These are phyloP conservation scores for Penicillium digitatum DNA, from an alignment of 2,329 filamentous ascomycete species.

Conservation along the genomic window DNA sequence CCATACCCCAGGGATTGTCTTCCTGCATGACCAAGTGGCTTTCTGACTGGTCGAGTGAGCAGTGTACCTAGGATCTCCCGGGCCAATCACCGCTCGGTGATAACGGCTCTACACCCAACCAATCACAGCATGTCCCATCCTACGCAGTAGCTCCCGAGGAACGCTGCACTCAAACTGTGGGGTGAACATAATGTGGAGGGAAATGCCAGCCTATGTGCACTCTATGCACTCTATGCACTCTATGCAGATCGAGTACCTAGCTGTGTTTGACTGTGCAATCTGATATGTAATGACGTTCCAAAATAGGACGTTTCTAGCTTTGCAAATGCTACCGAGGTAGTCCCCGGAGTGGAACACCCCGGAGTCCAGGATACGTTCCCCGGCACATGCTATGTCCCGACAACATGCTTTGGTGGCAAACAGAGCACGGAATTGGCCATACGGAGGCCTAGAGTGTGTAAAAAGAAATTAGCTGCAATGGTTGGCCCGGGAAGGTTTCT, in stretches of 20 bases:
- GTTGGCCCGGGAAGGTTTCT: neutral
- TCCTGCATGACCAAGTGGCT: neutral
- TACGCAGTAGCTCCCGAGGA: conserved; percentile 20
- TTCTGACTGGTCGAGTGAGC: neutral
- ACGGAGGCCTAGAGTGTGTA: neutral
- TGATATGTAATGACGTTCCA: neutral
- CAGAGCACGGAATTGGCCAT: neutral
- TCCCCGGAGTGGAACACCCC: conserved; percentile 10
- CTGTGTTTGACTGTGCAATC: neutral
- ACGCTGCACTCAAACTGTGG: conserved; percentile 18
- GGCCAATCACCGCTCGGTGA: conserved; percentile 25
- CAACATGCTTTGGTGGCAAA: conserved; percentile 7
- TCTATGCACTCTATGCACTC: neutral
- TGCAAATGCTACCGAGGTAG: neutral
- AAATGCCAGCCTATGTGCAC: neutral
- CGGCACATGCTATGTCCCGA: conserved; percentile 15
- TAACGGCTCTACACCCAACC: conserved; percentile 19
- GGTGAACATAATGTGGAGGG: conserved; percentile 4
- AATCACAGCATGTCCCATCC: conserved; percentile 17
- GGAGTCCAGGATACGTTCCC: conserved; percentile 11
- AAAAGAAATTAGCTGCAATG: neutral
- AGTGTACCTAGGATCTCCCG: neutral
- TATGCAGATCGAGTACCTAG: neutral
- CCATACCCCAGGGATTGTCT: neutral
- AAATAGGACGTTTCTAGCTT: neutral